Percentiles rank a stretch among this genome's conserved stretches.
Conservation (phyloP, 495 filamentous ascomycete species). For the Aspergillus indologenus region DNA sequence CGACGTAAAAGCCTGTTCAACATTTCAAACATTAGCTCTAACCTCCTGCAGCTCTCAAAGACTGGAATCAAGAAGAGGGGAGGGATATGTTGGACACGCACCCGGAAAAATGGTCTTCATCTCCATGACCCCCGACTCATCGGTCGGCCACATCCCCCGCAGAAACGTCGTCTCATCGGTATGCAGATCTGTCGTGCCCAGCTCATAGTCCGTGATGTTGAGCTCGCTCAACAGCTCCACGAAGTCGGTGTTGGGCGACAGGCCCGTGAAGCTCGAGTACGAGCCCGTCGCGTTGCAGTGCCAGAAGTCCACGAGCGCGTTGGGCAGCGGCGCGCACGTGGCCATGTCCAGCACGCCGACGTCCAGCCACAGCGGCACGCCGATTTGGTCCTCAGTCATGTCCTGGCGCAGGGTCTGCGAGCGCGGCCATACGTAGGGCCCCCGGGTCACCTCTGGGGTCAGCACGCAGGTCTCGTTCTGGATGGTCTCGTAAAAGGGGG, state of each 20-base stretch:
- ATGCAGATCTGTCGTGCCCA: conserved; percentile 19
- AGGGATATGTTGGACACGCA: conserved; percentile 14
- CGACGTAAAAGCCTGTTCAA: conserved; percentile 38
- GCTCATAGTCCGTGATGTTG: conserved; percentile 12
- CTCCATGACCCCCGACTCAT: conserved; percentile 44
- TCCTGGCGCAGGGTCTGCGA: conserved; percentile 38
- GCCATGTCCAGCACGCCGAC: conserved; percentile 53
- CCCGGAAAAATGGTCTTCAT: conserved; percentile 54
- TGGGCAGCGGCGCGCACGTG: conserved; percentile 48
- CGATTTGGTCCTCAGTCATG: conserved; percentile 49
- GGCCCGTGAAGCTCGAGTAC: conserved; percentile 49
- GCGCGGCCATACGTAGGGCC: conserved; percentile 42
- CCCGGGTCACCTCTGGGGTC: conserved; percentile 46
- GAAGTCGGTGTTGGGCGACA: conserved; percentile 24
- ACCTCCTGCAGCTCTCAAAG: too few relatives aligned
- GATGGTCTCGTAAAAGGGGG: conserved; percentile 22
- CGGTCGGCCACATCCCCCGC: conserved; percentile 49
- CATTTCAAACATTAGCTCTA: too few relatives aligned
- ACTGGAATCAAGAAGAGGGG: background rate
- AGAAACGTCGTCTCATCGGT: conserved; percentile 40
- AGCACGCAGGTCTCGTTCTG: conserved; percentile 48
- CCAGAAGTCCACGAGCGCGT: conserved; percentile 56
- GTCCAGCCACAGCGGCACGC: conserved; percentile 52
- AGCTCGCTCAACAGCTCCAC: conserved; percentile 17
- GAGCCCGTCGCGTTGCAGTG: conserved; percentile 45